These are phyloP conservation scores for Arthroderma sp. DNA, from an alignment of 2,329 filamentous ascomycete genomes.

Conservation along the genomic window DNA sequence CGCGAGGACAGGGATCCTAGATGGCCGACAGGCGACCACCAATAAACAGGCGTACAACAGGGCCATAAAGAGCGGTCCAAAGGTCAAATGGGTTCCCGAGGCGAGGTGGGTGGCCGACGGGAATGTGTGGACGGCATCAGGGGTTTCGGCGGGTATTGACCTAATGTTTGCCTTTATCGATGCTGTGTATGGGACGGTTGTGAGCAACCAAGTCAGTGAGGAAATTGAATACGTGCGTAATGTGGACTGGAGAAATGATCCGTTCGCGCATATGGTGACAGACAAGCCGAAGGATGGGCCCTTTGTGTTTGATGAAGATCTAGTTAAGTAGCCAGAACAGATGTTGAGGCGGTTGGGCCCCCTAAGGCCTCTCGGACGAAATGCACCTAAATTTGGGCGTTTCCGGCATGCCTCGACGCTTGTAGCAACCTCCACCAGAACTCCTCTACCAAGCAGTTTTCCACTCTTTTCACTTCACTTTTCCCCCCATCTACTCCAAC, in stretches of 20 bases:
- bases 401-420: not conserved
- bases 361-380: not conserved
- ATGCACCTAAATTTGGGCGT: not conserved
- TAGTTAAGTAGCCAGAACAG: not conserved
- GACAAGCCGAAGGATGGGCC: not conserved
- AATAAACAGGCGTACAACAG: constrained; percentile 50
- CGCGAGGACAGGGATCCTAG: constrained; percentile 48
- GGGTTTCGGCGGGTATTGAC: constrained; percentile 53
- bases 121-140: constrained; percentile 54
- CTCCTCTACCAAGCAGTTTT: not conserved
- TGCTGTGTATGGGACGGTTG: constrained; percentile 42
- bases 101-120: constrained; percentile 56
- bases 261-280: constrained; percentile 33
- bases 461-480: not conserved
- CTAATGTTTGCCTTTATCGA: constrained; percentile 46
- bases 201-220: constrained; percentile 39
- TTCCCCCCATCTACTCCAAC: not conserved
- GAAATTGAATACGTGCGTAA: constrained; percentile 50
- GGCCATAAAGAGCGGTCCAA: constrained; percentile 38
- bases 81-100: constrained; percentile 48
- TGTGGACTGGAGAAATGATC: constrained; percentile 41
- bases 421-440: not conserved
- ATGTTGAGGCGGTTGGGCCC: too few species aligned
- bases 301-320: not conserved
- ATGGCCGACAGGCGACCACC: constrained; percentile 50